These are phyloP conservation scores for Fennellomyces sp. DNA, from an alignment of 371 early-diverging fungal species.

Conservation along the genomic window DNA sequence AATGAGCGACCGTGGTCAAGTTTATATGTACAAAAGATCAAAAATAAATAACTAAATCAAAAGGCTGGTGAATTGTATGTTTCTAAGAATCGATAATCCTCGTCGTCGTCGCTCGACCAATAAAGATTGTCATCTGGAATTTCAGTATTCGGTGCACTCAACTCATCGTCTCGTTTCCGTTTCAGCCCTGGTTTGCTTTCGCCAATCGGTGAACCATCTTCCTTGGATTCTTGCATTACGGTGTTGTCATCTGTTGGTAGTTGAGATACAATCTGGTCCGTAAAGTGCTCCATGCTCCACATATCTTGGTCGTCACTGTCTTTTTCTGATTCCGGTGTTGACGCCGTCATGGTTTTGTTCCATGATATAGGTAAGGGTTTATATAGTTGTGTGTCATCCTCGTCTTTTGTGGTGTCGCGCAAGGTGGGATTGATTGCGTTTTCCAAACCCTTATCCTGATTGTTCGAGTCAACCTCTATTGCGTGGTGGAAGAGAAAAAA, in stretches of 20 bases:
- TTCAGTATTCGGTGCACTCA: too few relatives aligned
- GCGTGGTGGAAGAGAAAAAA: too few relatives aligned
- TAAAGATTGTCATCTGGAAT: slow-evolving; percentile 5
- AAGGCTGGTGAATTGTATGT: neutral
- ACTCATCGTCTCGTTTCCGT: slow-evolving; percentile 4
- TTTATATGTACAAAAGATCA: neutral
- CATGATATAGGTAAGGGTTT: too few relatives aligned
- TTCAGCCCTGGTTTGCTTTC: slow-evolving; percentile 1
- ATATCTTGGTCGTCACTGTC: neutral
- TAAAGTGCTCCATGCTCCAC: neutral
- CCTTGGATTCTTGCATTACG: neutral
- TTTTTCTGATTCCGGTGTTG: neutral
- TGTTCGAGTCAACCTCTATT: neutral
- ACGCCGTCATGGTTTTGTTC: neutral
- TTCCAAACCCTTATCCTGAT: neutral
- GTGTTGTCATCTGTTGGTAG: neutral
- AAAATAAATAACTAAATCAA: neutral
- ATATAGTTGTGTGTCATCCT: too few relatives aligned
- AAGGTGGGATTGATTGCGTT: neutral
- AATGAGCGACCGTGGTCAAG: too few relatives aligned
- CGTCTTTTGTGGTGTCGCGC: too few relatives aligned
- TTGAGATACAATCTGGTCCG: slow-evolving; percentile 3
- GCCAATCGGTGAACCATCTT: neutral
- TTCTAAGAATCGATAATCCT: neutral
- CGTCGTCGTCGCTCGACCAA: slow-evolving; percentile 5